A percentile compares a stretch with the other conserved stretches of the same genome.
phyloP scores from a whole-genome alignment of 306 rosid species.

The Aeschynomene evenia region DNA sequence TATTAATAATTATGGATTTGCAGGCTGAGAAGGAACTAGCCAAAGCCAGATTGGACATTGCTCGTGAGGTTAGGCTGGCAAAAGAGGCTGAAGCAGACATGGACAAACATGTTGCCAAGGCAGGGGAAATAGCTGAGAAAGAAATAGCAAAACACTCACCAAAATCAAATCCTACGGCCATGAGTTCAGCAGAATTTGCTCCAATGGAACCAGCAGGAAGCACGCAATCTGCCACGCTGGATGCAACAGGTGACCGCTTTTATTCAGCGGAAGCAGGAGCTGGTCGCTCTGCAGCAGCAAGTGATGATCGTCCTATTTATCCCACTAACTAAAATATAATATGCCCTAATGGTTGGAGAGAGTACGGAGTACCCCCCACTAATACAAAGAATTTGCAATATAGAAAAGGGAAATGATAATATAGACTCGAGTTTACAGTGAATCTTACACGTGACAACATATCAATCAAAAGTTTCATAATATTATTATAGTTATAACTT shows the following conservation, averaged over 20 bases:
- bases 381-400: not conserved
- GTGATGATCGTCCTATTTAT: not conserved
- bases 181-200: not conserved
- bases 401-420: not conserved
- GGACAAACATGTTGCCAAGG: slow-evolving; percentile 59
- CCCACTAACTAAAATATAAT: not conserved
- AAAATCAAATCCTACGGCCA: not conserved
- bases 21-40: slow-evolving; percentile 72
- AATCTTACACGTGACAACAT: no score
- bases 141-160: slow-evolving; percentile 36
- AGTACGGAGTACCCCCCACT: not conserved
- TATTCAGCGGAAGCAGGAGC: not conserved
- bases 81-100: slow-evolving; percentile 72
- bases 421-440: no score
- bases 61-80: slow-evolving; percentile 74
- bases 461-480: no score
- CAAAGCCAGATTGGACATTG: slow-evolving; percentile 56
- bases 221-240: not conserved
- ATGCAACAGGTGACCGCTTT: not conserved
- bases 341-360: not conserved
- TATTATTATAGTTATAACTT: no score
- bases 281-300: not conserved
- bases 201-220: not conserved
- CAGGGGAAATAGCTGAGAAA: slow-evolving; percentile 43
- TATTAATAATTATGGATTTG: not conserved